Conservation (phyloP, 345 rosid genomes). For the Aquilaria yunnanensis region DNA sequence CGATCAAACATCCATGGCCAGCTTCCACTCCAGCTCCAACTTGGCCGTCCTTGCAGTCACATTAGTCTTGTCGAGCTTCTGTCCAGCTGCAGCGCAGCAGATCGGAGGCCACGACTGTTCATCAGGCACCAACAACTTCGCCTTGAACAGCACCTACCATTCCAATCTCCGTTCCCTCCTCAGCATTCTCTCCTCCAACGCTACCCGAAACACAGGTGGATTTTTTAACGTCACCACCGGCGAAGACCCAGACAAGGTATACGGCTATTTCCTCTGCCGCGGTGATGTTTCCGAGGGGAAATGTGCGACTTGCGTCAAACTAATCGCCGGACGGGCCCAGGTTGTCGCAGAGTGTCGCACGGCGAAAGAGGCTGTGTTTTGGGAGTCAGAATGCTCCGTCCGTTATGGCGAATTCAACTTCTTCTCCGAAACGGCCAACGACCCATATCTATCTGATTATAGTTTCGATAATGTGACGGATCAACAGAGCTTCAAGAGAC, state of each 20-base stretch:
- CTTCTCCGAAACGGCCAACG: background rate
- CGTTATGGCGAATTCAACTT: slow-evolving; percentile 4
- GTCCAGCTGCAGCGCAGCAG: too few relatives aligned
- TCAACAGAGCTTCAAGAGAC: background rate
- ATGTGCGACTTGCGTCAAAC: slow-evolving; percentile 2
- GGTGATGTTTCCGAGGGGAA: background rate
- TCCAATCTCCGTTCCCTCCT: slow-evolving; percentile 13
- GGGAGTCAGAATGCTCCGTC: slow-evolving; percentile 18
- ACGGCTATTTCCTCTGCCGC: background rate
- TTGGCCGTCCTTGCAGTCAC: too few relatives aligned
- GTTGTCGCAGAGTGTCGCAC: slow-evolving; percentile 4
- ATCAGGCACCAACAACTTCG: slow-evolving; percentile 4
- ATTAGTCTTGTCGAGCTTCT: too few relatives aligned
- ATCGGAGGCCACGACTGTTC: too few relatives aligned
- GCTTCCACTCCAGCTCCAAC: too few relatives aligned
- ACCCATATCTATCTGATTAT: background rate
- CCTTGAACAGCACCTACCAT: slow-evolving; percentile 13
- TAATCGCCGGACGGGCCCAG: background rate
- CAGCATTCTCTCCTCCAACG: background rate
- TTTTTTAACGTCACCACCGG: background rate
- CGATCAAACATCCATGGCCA: too few relatives aligned
- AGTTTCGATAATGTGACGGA: background rate
- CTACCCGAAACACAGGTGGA: background rate
- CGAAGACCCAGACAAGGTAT: background rate
- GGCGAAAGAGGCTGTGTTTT: background rate